phyloP scores from a whole-genome alignment of 768 basidiomycete species.

The Tephrocybe sp. region DNA sequence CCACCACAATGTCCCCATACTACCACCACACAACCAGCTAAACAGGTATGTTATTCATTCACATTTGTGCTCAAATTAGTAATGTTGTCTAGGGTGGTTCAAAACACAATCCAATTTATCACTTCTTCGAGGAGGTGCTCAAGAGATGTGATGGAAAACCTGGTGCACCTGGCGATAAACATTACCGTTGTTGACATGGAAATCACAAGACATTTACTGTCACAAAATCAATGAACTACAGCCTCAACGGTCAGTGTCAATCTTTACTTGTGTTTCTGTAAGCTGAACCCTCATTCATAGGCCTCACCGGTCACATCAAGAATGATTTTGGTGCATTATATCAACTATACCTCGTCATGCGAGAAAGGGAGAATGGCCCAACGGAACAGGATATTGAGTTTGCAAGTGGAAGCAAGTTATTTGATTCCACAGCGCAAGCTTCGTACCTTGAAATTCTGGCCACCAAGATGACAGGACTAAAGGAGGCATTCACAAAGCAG shows the following conservation, averaged over 20 bases:
- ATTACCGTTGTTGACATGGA: slow-evolving; percentile 20
- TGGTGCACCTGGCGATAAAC: slow-evolving; percentile 20
- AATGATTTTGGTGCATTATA: not conserved
- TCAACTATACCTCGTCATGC: not conserved
- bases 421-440: not conserved
- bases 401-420: not conserved
- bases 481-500: not conserved
- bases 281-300: not conserved
- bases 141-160: slow-evolving; percentile 8
- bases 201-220: slow-evolving; percentile 15
- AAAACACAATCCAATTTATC: slow-evolving; percentile 15
- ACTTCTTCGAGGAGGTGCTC: slow-evolving; percentile 15
- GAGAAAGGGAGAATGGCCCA: not conserved
- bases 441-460: not conserved
- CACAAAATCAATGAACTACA: slow-evolving; percentile 10
- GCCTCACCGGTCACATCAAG: not conserved
- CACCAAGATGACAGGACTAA: not conserved
- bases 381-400: not conserved
- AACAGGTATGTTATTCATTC: too few species aligned
- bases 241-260: slow-evolving; percentile 1
- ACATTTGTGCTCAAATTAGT: too few species aligned
- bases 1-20: too few species aligned
- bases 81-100: not conserved
- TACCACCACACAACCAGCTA: too few species aligned
- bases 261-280: not conserved